Conservation (phyloP, 148 eudicot species). For the Linanthus parryae region DNA sequence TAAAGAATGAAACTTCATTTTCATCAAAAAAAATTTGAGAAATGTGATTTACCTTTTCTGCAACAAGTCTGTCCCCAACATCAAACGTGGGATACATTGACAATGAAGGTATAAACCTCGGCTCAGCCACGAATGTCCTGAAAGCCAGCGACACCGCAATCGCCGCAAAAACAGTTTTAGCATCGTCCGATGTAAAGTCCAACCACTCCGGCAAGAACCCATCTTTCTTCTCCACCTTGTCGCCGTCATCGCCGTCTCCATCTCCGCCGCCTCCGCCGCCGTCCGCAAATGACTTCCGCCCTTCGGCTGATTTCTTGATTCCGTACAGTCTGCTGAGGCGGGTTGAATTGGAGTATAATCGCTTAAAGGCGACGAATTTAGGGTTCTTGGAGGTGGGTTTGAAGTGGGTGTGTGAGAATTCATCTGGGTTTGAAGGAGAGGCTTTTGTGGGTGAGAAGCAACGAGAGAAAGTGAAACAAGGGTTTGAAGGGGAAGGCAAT, state of each 20-base stretch:
- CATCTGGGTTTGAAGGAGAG: conserved; percentile 24
- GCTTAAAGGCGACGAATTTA: conserved; percentile 13
- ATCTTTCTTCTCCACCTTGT: conserved; percentile 21
- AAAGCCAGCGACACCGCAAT: conserved; percentile 81
- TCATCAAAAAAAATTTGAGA: background rate
- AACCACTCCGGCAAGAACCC: conserved; percentile 81
- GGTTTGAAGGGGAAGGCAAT: conserved; percentile 22
- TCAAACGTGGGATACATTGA: conserved; percentile 98
- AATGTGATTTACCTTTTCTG: conserved; percentile 95
- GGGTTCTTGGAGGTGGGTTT: conserved; percentile 30
- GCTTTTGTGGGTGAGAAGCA: conserved; percentile 18
- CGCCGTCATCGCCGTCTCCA: conserved; percentile 53
- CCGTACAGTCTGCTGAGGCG: conserved; percentile 22
- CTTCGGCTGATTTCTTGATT: conserved; percentile 40
- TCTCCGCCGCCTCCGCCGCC: conserved; percentile 42
- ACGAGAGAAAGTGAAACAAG: conserved; percentile 28
- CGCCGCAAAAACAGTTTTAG: conserved; percentile 75
- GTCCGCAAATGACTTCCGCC: conserved; percentile 31
- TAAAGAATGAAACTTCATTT: no score
- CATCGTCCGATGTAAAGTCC: conserved; percentile 74
- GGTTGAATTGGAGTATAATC: conserved; percentile 11
- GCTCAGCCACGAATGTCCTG: conserved; percentile 86
- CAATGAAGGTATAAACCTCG: conserved; percentile 90
- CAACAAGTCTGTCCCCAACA: conserved; percentile 90
- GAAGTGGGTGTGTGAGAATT: conserved; percentile 34